Conservation (phyloP, 1,139 yeast genomes). For the Protomyces pachydermus region DNA sequence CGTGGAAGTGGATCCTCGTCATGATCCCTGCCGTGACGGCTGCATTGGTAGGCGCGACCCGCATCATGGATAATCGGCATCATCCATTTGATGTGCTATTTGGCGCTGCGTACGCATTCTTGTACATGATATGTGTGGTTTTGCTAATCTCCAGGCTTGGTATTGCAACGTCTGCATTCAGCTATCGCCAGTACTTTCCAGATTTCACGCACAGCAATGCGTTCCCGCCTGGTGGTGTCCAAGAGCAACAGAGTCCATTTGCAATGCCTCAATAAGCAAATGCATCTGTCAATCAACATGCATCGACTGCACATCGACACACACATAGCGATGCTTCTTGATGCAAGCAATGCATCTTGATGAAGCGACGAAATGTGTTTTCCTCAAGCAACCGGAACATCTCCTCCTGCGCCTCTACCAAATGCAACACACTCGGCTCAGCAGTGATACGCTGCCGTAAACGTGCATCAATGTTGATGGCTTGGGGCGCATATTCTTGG, state of each 20-base stretch:
- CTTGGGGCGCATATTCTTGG: neutral
- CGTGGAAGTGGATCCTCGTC: constrained; percentile 51
- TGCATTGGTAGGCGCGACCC: constrained; percentile 57
- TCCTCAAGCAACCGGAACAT: neutral
- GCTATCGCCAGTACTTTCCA: neutral
- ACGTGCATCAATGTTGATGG: neutral
- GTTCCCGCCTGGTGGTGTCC: neutral
- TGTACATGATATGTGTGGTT: neutral
- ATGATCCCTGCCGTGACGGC: constrained; percentile 54
- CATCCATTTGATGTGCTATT: constrained; percentile 24
- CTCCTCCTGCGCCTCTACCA: neutral
- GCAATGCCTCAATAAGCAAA: neutral
- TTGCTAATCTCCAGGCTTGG: neutral
- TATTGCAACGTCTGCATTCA: neutral
- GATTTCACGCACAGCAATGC: neutral
- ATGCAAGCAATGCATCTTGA: neutral
- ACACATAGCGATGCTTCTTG: neutral
- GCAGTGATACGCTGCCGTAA: neutral
- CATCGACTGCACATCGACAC: too few species aligned
- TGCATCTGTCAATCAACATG: neutral
- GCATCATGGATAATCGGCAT: constrained; percentile 47
- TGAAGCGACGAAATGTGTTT: neutral
- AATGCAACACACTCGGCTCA: neutral
- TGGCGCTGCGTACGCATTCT: constrained; percentile 5
- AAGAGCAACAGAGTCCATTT: neutral